Evolutionary conservation across 1,284 basidiomycete species (phyloP).

Genomic region (Ceratorhiza oryzae-sativae): DNA sequence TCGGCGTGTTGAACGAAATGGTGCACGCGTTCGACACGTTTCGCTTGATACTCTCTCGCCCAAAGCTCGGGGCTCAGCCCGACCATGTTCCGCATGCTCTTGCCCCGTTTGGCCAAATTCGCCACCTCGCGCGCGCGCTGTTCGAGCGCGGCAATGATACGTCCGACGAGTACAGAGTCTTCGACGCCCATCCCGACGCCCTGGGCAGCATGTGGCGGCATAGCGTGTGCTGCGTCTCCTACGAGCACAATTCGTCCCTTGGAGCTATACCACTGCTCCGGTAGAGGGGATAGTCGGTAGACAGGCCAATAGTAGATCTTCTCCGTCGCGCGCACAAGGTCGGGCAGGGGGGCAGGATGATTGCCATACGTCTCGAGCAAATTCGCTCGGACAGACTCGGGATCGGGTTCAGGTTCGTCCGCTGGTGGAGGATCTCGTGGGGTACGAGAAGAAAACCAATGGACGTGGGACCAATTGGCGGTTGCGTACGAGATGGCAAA

Average conservation of each 20-base stretch:
- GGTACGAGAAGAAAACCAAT: constrained; percentile 38
- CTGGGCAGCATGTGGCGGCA: constrained; percentile 38
- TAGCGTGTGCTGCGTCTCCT: constrained; percentile 38
- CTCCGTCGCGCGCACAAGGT: constrained; percentile 35
- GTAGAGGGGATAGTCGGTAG: constrained; percentile 30
- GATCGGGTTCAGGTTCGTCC: constrained; percentile 31
- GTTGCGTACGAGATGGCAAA: constrained; percentile 38
- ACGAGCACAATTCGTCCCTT: constrained; percentile 34
- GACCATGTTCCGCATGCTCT: constrained; percentile 37
- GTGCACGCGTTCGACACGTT: constrained; percentile 21
- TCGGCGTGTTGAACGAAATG: constrained; percentile 37
- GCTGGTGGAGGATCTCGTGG: constrained; percentile 20
- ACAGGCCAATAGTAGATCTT: constrained; percentile 41
- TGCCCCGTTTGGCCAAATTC: constrained; percentile 27
- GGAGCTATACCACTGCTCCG: constrained; percentile 33
- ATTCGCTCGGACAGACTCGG: constrained; percentile 19
- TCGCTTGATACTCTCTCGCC: constrained; percentile 38
- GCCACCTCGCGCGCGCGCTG: constrained; percentile 35
- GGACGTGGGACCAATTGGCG: constrained; percentile 24
- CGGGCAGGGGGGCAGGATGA: constrained; percentile 31
- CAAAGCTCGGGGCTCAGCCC: constrained; percentile 29
- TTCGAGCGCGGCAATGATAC: constrained; percentile 27
- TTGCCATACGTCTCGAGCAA: constrained; percentile 35
- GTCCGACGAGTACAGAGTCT: constrained; percentile 31
- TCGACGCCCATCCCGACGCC: constrained; percentile 38